Base-by-base conservation (phyloP, 164 flowering plant species). In the Nymphaea thermarum region DNA sequence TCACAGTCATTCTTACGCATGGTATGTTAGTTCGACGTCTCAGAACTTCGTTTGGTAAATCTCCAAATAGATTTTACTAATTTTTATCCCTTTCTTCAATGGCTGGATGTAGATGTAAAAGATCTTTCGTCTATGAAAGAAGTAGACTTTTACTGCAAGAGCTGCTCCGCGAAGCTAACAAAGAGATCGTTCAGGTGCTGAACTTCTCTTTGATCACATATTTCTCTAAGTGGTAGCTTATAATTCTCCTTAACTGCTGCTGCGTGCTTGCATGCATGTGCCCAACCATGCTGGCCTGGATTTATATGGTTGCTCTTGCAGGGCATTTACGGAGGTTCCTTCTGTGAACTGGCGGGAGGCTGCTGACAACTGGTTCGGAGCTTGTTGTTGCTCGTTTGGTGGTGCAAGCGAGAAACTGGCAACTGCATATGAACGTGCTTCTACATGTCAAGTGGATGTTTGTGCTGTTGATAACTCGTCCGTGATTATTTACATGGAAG, bases 301-400 rank as follows among this genome's bases (percentile, higher is more conserved):
- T 25, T 44, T 5, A 18, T 62, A 61, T 57, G 44, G 51, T 68
- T 72, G 42, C 68, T 47, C 45, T 6, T 78, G 68, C 78, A 93
- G 98, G 69, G 55, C 67, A 65, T 90, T 88, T 71, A 76, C 77
- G 71, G 96, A 94, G 74, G 79, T 86, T 87, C 99, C 98, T 68
- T 91, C 99, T 53, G 78, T 78, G 47, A 79, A 94, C 72, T 94
- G 99, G 98, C 85, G 84, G 67, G 99, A 94, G 74, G 85, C 73
- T 57, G 98, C 99, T 71, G 98, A 94, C 73, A 94, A 91, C 71
- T 94, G 99, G 99, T 94, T 94, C 82, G 99, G 96, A 63, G 72
- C 76, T 66, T 91, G 98, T 76, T 94, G 99, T 71, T 91, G 99
- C 77, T 90, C 99, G 4, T 94, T 94, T 81, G 98, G 98, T 64